Evolutionary conservation across 1,284 basidiomycete species (phyloP).

Genomic region (Ceratobasidium sp.): DNA sequence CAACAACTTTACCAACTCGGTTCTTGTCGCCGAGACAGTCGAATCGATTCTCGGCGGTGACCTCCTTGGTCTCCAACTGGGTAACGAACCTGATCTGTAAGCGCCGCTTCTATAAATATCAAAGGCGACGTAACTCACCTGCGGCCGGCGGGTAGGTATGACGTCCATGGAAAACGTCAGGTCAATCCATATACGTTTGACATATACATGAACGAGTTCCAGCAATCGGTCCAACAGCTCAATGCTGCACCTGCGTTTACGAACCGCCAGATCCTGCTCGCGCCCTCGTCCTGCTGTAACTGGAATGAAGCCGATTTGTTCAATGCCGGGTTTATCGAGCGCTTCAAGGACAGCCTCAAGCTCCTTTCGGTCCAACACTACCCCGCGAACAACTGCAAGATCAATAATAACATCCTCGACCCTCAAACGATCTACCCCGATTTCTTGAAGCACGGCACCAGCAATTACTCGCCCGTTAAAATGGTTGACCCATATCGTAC

Average conservation of each 20-base stretch:
- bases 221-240: slow-evolving; percentile 53
- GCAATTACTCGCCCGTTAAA: slow-evolving; percentile 39
- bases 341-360: slow-evolving; percentile 47
- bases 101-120: slow-evolving; percentile 45
- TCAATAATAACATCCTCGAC: slow-evolving; percentile 46
- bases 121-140: slow-evolving; percentile 45
- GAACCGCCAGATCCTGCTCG: slow-evolving; percentile 59
- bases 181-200: slow-evolving; percentile 50
- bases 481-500: slow-evolving; percentile 47
- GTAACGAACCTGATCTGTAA: slow-evolving; percentile 76
- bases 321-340: slow-evolving; percentile 49
- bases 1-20: slow-evolving; percentile 53
- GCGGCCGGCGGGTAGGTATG: slow-evolving; percentile 9
- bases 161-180: slow-evolving; percentile 46
- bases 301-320: slow-evolving; percentile 49
- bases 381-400: slow-evolving; percentile 41
- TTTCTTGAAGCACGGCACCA: slow-evolving; percentile 51
- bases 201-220: slow-evolving; percentile 62
- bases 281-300: slow-evolving; percentile 62
- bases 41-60: slow-evolving; percentile 62
- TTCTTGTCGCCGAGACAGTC: slow-evolving; percentile 60
- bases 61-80: slow-evolving; percentile 59
- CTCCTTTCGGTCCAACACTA: slow-evolving; percentile 45
- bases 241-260: slow-evolving; percentile 52
- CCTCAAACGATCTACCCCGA: slow-evolving; percentile 49